Conservation (phyloP, 805 yeast genomes). For the Spathaspora sp. region DNA sequence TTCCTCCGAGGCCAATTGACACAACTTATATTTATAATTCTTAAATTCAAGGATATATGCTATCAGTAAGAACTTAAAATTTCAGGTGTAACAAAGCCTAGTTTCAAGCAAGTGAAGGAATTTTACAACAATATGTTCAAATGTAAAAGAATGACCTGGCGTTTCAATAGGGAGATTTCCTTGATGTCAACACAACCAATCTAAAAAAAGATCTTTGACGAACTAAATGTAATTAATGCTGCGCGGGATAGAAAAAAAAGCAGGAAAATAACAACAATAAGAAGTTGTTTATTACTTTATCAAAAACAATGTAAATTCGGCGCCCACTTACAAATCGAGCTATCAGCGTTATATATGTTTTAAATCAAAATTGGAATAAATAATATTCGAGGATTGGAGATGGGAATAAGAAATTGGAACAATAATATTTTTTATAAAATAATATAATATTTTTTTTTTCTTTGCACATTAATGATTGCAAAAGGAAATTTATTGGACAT, state of each 20-base stretch:
- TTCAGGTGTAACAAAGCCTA: background rate
- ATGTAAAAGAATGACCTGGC: background rate
- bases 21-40: background rate
- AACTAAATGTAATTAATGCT: background rate
- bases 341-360: background rate
- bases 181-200: background rate
- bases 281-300: background rate
- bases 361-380: background rate
- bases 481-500: background rate
- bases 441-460: background rate
- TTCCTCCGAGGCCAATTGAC: background rate
- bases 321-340: background rate
- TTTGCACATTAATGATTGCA: background rate
- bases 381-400: background rate
- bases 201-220: background rate
- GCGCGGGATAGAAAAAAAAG: background rate
- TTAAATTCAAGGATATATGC: background rate
- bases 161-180: background rate
- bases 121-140: background rate
- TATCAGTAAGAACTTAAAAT: background rate
- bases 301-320: background rate
- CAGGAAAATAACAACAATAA: background rate
- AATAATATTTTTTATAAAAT: background rate
- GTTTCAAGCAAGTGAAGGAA: background rate
- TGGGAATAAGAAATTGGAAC: background rate